Percentiles rank a stretch among this genome's conserved stretches.
phyloP scores from a whole-genome alignment of 371 early-diverging fungal species.

The Mycotypha africana region DNA sequence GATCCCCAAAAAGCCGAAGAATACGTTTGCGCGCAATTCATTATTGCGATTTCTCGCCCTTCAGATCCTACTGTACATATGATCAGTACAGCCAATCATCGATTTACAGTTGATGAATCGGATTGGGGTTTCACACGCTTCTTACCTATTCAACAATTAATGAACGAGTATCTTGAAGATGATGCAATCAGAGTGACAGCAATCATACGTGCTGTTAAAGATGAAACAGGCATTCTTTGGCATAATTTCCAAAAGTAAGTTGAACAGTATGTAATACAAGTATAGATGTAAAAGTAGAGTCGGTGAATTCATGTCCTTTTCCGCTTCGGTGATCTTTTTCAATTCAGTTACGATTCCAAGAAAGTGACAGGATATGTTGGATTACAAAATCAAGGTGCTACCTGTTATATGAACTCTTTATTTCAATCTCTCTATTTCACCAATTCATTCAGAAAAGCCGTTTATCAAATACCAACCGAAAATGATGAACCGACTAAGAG shows the following conservation, averaged over 20 bases:
- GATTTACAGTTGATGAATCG: constrained; percentile 75
- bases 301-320: no score
- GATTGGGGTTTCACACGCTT: constrained; percentile 94
- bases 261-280: no score
- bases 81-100: constrained; percentile 63
- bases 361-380: constrained; percentile 91
- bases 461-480: constrained; percentile 87
- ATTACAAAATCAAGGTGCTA: constrained; percentile 96
- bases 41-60: constrained; percentile 67
- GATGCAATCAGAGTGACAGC: constrained; percentile 65
- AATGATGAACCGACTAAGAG: constrained; percentile 78
- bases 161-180: constrained; percentile 34
- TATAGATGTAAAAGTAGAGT: no score
- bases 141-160: constrained; percentile 25
- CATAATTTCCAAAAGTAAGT: constrained; percentile 72
- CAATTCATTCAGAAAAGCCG: constrained; percentile 86
- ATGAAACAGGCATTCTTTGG: constrained; percentile 90
- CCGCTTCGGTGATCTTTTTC: no score
- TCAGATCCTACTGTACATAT: constrained; percentile 59
- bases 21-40: constrained; percentile 81
- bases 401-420: constrained; percentile 99
- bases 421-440: constrained; percentile 96
- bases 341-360: constrained; percentile 82
- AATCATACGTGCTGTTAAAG: constrained; percentile 76
- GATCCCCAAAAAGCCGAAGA: constrained; percentile 47